phyloP scores from a whole-genome alignment of 2,329 filamentous ascomycete genomes.

The Claviceps sp. region DNA sequence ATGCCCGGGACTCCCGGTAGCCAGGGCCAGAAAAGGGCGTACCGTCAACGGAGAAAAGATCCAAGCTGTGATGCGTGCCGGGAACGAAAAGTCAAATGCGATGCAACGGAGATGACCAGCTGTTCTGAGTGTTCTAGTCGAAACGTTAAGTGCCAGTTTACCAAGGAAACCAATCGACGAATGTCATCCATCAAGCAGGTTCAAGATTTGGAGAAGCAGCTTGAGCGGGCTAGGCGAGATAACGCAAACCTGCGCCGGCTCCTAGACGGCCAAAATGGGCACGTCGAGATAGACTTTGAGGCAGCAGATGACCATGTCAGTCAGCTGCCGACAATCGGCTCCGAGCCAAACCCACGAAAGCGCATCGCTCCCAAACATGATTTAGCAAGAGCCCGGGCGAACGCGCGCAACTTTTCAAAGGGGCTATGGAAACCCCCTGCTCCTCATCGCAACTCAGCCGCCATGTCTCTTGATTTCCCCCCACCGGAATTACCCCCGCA shows the following conservation, averaged over 20 bases:
- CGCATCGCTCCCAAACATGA: conserved; percentile 51
- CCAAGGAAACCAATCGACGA: conserved; percentile 92
- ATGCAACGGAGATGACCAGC: conserved; percentile 90
- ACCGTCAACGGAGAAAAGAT: conserved; percentile 88
- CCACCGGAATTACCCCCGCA: conserved; percentile 58
- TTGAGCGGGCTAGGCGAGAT: conserved; percentile 66
- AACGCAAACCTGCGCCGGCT: conserved; percentile 60
- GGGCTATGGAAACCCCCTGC: conserved; percentile 71
- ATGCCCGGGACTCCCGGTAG: conserved; percentile 26
- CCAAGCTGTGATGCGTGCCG: conserved; percentile 95
- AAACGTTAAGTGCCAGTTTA: conserved; percentile 96
- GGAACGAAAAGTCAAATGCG: conserved; percentile 76
- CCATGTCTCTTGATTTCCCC: conserved; percentile 35
- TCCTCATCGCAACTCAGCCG: conserved; percentile 43
- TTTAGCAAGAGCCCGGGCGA: conserved; percentile 56
- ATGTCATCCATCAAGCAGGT: conserved; percentile 99
- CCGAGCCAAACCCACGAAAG: conserved; percentile 50
- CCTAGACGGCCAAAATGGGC: conserved; percentile 36
- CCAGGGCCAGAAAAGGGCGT: conserved; percentile 80
- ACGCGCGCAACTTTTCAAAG: conserved; percentile 58
- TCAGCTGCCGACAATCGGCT: conserved; percentile 51
- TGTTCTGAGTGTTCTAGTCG: conserved; percentile 96
- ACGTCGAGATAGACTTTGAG: conserved; percentile 36
- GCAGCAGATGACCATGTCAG: conserved; percentile 35
- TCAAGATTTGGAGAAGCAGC: conserved; percentile 88